These are phyloP conservation scores for Gastrolobium villosum DNA, from an alignment of 306 rosid species.

Conservation along the genomic window DNA sequence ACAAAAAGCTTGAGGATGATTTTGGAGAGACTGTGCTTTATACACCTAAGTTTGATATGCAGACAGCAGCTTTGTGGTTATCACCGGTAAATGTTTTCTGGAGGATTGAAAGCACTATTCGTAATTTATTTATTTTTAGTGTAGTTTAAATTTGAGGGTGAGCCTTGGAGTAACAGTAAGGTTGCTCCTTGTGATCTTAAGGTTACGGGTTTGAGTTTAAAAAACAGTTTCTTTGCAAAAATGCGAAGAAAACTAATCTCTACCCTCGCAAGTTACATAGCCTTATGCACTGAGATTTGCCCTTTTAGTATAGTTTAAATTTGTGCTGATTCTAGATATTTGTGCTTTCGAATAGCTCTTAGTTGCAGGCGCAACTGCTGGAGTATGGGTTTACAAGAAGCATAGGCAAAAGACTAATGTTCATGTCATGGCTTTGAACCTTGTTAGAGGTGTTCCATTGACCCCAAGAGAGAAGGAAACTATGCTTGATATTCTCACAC, in stretches of 20 bases:
- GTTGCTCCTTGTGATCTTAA: too few species aligned
- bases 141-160: not conserved
- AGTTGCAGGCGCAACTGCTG: constrained; percentile 66
- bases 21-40: constrained; percentile 90
- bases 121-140: constrained; percentile 36
- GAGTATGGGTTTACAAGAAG: constrained; percentile 77
- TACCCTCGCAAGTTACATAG: too few species aligned
- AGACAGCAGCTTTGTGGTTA: constrained; percentile 94
- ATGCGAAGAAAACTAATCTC: too few species aligned
- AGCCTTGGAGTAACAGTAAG: too few species aligned
- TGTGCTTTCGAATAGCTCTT: constrained; percentile 50
- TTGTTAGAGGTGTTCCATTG: constrained; percentile 69
- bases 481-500: constrained; percentile 79
- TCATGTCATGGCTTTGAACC: constrained; percentile 85
- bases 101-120: constrained; percentile 32
- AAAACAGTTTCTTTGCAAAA: too few species aligned
- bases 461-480: constrained; percentile 86
- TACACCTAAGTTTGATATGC: constrained; percentile 90
- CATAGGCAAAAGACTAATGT: constrained; percentile 76
- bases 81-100: constrained; percentile 66
- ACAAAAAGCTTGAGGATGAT: constrained; percentile 79
- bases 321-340: constrained; percentile 43
- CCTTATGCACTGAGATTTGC: too few species aligned
- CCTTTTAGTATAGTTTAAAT: not conserved
- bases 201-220: too few species aligned